phyloP scores from a whole-genome alignment of 768 basidiomycete genomes.

The Leccinum boreale region DNA sequence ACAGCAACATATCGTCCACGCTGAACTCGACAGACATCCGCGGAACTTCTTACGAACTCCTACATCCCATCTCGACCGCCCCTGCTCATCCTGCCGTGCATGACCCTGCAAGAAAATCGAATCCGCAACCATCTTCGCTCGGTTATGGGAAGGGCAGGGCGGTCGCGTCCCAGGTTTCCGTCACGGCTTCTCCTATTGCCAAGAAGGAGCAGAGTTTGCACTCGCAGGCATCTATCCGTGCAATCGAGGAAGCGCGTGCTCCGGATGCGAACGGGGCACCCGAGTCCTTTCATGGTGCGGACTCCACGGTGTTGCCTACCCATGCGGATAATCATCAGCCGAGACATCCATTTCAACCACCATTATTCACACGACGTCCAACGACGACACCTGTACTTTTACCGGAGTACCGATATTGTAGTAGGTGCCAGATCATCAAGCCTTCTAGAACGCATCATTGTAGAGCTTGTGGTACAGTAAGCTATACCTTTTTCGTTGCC shows the following conservation, averaged over 20 bases:
- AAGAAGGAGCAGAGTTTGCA: slow-evolving; percentile 12
- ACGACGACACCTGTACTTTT: slow-evolving; percentile 46
- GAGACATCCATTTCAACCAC: slow-evolving; percentile 8
- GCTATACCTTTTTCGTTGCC: slow-evolving; percentile 23
- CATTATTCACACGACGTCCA: slow-evolving; percentile 30
- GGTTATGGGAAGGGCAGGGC: slow-evolving; percentile 20
- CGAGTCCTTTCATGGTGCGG: slow-evolving; percentile 7
- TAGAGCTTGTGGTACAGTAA: slow-evolving; percentile 74
- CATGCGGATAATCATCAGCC: slow-evolving; percentile 10
- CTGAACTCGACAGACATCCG: slow-evolving; percentile 22
- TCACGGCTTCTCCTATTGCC: slow-evolving; percentile 10
- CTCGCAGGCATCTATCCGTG: slow-evolving; percentile 17
- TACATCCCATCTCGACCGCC: slow-evolving; percentile 13
- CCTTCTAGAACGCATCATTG: slow-evolving; percentile 81
- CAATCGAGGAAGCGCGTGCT: slow-evolving; percentile 20
- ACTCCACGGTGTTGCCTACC: slow-evolving; percentile 5
- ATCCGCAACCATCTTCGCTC: slow-evolving; percentile 21
- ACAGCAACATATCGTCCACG: slow-evolving; percentile 19
- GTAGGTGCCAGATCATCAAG: slow-evolving; percentile 60
- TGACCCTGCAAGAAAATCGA: slow-evolving; percentile 9
- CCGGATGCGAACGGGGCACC: slow-evolving; percentile 3
- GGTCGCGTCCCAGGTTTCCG: slow-evolving; percentile 9
- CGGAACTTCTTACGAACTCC: slow-evolving; percentile 29
- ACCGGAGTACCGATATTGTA: slow-evolving; percentile 68
- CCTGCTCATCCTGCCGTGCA: slow-evolving; percentile 11